Evolutionary conservation across 352 stramenopile genomes (phyloP), one percentile per base, ranked within the genome.

Genomic region (Phytophthora hibernalis): DNA sequence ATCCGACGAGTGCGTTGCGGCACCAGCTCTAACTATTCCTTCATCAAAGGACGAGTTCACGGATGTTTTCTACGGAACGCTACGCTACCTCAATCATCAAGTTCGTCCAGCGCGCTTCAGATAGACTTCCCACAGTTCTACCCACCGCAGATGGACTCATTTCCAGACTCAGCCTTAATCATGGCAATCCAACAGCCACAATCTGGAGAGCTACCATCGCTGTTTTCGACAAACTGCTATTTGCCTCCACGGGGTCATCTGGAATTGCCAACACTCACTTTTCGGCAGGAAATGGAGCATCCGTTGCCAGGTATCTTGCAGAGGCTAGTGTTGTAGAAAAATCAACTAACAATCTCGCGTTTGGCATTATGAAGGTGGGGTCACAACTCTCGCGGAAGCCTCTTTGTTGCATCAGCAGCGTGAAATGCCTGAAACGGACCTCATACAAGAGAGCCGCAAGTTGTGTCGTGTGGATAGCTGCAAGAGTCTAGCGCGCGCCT

Each of bases 401-500:
- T 72, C 68, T 18, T 40, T 44, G 2, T 44, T 35, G n/a, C 13
- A 63, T 21, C 63, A 66, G 9, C 58, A 68, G 22, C 53, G 8
- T 31, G 5, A 31, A 8, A 7, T 31, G 26, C 2, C 26, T 62
- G 33, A 47, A 48, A 31, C 28, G 15, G 13, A 47, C 24, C 83
- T 90, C 49, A 89, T 80, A 3, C 68, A 76, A 13, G 84, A 95
- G 30, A 80, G 80, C 30, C 83, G 85, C 42, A 93, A 92, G 37
- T 55, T 93, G 37, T 95, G 87, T 61, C 80, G 72, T 47, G 76
- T 89, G 0, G 79, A 90, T 68, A 82, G 80, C 22, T 95, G 87
- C 70, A 88, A 76, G 58, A 93, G 77, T 60, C 87, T 93, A 78
- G 87, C 87, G 45, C 71, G 87, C 24, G 82, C 82, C 5, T 93